A percentile compares a stretch with the other conserved stretches of the same genome.
phyloP scores from a whole-genome alignment of 2,329 filamentous ascomycete genomes.

The Chrysoporthe puriensis region DNA sequence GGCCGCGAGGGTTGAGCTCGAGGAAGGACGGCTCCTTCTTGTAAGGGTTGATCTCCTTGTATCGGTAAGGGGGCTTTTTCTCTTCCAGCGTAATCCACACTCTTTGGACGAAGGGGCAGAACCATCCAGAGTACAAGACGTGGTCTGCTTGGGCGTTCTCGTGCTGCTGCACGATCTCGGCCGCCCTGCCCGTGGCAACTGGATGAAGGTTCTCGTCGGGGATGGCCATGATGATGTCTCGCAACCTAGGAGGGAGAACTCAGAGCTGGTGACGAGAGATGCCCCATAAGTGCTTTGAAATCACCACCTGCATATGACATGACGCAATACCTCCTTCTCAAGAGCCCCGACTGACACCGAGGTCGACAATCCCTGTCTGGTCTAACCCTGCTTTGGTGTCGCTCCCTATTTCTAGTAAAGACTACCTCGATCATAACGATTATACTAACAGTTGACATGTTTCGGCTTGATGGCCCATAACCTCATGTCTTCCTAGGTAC shows the following conservation, averaged over 20 bases:
- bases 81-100: slow-evolving; percentile 72
- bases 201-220: slow-evolving; percentile 41
- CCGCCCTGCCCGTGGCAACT: slow-evolving; percentile 55
- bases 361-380: no score
- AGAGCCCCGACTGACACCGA: no score
- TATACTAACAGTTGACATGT: no score
- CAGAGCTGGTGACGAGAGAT: neutral
- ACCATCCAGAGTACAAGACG: slow-evolving; percentile 68
- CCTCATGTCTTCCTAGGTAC: no score
- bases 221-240: slow-evolving; percentile 38
- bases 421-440: no score
- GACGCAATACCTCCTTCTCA: neutral
- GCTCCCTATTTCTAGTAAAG: no score
- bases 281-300: neutral
- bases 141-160: slow-evolving; percentile 41
- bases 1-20: slow-evolving; percentile 70
- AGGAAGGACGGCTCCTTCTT: slow-evolving; percentile 69
- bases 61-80: slow-evolving; percentile 72
- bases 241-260: neutral
- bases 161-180: slow-evolving; percentile 41
- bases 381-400: no score
- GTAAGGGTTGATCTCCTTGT: slow-evolving; percentile 76
- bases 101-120: slow-evolving; percentile 69
- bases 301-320: neutral
- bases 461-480: no score